Evolutionary conservation across 495 filamentous ascomycete species (phyloP).

Genomic region (Cercophora scortea): DNA sequence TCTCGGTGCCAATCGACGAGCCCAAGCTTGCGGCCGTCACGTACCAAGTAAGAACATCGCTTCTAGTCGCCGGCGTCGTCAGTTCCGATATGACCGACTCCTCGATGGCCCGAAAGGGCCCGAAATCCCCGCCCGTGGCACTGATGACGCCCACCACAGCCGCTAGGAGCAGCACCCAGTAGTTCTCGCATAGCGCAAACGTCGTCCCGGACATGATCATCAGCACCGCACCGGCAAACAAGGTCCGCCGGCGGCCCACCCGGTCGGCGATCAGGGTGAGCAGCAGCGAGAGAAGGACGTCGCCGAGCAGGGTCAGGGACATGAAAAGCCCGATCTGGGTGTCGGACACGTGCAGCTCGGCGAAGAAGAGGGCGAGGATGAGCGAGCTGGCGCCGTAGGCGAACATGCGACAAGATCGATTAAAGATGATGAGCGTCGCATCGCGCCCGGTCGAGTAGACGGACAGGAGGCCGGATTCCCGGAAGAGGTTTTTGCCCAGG

Average conservation of each 20-base stretch:
- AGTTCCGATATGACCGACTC: conserved; percentile 73
- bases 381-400: conserved; percentile 34
- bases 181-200: conserved; percentile 62
- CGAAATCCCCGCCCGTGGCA: conserved; percentile 70
- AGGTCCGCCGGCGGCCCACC: conserved; percentile 58
- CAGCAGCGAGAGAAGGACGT: conserved; percentile 65
- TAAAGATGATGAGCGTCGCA: conserved; percentile 64
- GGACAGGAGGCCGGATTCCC: conserved; percentile 41
- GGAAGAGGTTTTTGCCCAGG: conserved; percentile 3
- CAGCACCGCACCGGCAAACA: conserved; percentile 56
- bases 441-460: conserved; percentile 46
- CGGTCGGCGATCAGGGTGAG: conserved; percentile 72
- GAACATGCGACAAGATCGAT: conserved; percentile 55
- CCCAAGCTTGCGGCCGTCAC: conserved; percentile 38
- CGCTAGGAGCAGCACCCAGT: conserved; percentile 65
- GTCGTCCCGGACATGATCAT: conserved; percentile 61
- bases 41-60: conserved; percentile 84
- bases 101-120: conserved; percentile 78
- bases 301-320: conserved; percentile 76
- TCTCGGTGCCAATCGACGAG: conserved; percentile 23
- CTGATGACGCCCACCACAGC: conserved; percentile 79
- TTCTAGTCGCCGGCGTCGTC: conserved; percentile 49
- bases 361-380: conserved; percentile 42
- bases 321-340: conserved; percentile 75
- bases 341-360: conserved; percentile 55